phyloP scores from a whole-genome alignment of 164 flowering plant genomes.

The Magnolia officinalis region DNA sequence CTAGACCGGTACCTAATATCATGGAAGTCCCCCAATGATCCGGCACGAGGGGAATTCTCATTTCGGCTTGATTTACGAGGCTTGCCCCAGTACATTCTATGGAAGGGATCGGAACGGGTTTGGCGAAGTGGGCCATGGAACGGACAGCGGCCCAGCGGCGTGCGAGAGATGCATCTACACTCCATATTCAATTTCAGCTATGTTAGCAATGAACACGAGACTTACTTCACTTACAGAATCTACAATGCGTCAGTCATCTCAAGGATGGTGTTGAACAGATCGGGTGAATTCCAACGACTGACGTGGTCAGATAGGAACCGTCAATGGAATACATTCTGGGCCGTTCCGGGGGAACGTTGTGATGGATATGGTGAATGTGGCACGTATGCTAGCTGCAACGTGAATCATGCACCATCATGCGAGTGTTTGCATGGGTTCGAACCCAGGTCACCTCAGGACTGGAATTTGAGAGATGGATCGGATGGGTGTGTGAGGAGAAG shows the following conservation, averaged over 20 bases:
- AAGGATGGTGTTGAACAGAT: not conserved
- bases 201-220: not conserved
- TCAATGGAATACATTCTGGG: slow-evolving; percentile 9
- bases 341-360: slow-evolving; percentile 14
- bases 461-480: slow-evolving; percentile 21
- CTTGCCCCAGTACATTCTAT: not conserved
- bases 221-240: not conserved
- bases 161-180: not conserved
- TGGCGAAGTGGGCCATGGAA: slow-evolving; percentile 12
- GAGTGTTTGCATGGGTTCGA: slow-evolving; percentile 37
- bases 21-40: slow-evolving; percentile 19
- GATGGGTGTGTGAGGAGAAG: slow-evolving; percentile 25
- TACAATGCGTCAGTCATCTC: not conserved
- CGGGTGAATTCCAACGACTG: slow-evolving; percentile 4
- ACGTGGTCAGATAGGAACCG: slow-evolving; percentile 19
- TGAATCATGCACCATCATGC: slow-evolving; percentile 19
- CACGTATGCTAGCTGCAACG: slow-evolving; percentile 26
- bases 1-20: not conserved
- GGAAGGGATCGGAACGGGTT: not conserved
- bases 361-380: slow-evolving; percentile 36
- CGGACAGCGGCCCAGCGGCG: not conserved
- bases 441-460: slow-evolving; percentile 24
- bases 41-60: not conserved
- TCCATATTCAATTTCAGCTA: not conserved
- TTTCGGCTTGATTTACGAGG: not conserved